Evolutionary conservation across 192 early-diverging fungal species (phyloP).

Genomic region (Chytriomyces hyalinus): DNA sequence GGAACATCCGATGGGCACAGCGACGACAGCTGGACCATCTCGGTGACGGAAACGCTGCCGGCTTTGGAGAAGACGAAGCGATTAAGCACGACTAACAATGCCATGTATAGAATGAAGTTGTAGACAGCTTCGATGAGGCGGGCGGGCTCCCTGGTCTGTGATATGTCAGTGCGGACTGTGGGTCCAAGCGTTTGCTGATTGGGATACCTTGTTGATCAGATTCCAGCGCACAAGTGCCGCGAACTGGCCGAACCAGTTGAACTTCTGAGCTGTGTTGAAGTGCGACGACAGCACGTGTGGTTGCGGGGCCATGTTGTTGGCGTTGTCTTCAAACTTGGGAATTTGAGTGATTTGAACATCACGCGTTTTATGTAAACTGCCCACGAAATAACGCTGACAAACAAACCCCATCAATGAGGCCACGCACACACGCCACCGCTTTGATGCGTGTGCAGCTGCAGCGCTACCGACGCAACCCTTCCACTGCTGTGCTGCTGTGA

Average conservation of each 20-base stretch:
- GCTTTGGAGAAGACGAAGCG: background rate
- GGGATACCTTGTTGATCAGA: background rate
- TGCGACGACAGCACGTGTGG: background rate
- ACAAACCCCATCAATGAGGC: background rate
- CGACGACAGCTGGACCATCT: background rate
- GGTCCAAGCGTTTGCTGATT: no score
- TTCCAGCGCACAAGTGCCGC: background rate
- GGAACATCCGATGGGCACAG: background rate
- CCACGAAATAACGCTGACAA: background rate
- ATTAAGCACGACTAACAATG: background rate
- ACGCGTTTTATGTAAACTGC: background rate
- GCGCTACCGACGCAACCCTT: background rate
- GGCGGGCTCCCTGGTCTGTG: background rate
- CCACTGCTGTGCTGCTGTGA: background rate
- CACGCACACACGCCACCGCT: background rate
- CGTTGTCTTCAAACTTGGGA: background rate
- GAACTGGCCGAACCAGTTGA: background rate
- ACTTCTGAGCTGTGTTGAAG: background rate
- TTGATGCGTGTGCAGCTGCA: background rate
- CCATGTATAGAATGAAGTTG: background rate
- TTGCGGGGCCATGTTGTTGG: background rate
- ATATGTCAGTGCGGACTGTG: no score
- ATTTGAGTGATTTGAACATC: conserved; percentile 1
- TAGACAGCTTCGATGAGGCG: background rate
- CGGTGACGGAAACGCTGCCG: background rate